Conservation (phyloP, 2,329 filamentous ascomycete species). For the Microdochium nivale region DNA sequence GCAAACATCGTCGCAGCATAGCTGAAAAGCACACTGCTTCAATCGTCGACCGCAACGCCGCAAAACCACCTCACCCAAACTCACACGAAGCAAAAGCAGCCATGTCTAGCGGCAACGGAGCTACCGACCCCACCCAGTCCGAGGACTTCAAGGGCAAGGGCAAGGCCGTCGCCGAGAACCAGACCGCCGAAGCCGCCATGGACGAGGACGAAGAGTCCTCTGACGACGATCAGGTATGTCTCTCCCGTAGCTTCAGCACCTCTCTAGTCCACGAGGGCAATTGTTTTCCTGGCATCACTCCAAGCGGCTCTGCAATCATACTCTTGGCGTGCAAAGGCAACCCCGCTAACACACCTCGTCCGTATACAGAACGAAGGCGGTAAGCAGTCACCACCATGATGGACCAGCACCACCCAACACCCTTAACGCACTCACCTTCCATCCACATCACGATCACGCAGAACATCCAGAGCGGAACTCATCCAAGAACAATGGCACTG, state of each 20-base stretch:
- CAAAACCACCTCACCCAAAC: background rate
- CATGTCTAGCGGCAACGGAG: conserved; percentile 42
- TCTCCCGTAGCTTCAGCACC: background rate
- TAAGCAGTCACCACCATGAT: conserved; percentile 4
- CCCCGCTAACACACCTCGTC: background rate
- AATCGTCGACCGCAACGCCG: conserved; percentile 1
- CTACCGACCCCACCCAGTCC: conserved; percentile 35
- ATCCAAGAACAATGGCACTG: conserved; percentile 1
- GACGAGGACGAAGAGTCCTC: conserved; percentile 71
- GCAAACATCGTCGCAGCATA: no score
- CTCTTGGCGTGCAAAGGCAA: background rate
- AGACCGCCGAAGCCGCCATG: conserved; percentile 55
- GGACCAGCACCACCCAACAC: background rate
- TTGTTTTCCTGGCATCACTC: background rate
- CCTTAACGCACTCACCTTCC: background rate
- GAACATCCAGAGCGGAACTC: background rate
- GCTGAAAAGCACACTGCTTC: no score
- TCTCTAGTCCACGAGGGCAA: background rate
- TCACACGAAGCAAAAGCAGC: conserved; percentile 13
- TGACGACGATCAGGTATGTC: conserved; percentile 47
- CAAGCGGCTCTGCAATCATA: background rate
- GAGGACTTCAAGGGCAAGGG: conserved; percentile 76
- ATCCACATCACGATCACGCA: conserved; percentile 1
- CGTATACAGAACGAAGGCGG: background rate
- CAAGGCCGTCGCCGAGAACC: conserved; percentile 55